Evolutionary conservation across 2,329 filamentous ascomycete genomes (phyloP).

Genomic region (Colletotrichum sp.): DNA sequence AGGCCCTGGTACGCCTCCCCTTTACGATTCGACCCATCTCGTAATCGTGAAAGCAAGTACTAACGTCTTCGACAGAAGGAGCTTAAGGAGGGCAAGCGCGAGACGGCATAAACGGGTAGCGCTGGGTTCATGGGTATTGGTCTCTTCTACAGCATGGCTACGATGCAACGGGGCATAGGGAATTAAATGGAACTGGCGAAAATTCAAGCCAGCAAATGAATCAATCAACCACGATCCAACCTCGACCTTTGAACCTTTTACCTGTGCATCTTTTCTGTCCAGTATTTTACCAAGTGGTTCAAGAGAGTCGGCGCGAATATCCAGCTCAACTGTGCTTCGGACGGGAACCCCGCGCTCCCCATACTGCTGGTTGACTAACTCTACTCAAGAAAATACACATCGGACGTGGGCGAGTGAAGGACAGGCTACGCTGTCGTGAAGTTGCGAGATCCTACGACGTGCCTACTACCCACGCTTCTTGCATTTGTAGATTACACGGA

Average conservation of each 20-base stretch:
- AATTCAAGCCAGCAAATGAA: slow-evolving; percentile 7
- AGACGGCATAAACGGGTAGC: slow-evolving; percentile 67
- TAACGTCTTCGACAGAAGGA: slow-evolving; percentile 76
- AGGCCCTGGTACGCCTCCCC: slow-evolving; percentile 80
- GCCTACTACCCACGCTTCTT: not conserved
- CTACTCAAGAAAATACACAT: not conserved
- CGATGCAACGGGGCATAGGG: slow-evolving; percentile 3
- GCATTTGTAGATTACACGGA: not conserved
- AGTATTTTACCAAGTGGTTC: not conserved
- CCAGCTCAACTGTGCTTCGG: not conserved
- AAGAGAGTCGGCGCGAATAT: not conserved
- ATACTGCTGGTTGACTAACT: not conserved
- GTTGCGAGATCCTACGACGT: not conserved
- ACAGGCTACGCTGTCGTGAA: not conserved
- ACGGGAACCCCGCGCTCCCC: not conserved
- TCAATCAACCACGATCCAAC: slow-evolving; percentile 9
- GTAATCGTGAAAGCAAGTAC: slow-evolving; percentile 19
- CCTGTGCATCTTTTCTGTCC: not conserved
- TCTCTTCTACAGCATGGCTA: slow-evolving; percentile 12
- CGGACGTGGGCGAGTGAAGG: not conserved
- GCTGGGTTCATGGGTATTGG: slow-evolving; percentile 1
- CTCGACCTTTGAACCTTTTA: not conserved
- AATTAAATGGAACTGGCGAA: slow-evolving; percentile 3
- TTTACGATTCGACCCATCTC: not conserved
- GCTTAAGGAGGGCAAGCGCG: slow-evolving; percentile 94